Evolutionary conservation across 2,329 filamentous ascomycete genomes (phyloP).

Genomic region (Pseudocercospora fuligena): DNA sequence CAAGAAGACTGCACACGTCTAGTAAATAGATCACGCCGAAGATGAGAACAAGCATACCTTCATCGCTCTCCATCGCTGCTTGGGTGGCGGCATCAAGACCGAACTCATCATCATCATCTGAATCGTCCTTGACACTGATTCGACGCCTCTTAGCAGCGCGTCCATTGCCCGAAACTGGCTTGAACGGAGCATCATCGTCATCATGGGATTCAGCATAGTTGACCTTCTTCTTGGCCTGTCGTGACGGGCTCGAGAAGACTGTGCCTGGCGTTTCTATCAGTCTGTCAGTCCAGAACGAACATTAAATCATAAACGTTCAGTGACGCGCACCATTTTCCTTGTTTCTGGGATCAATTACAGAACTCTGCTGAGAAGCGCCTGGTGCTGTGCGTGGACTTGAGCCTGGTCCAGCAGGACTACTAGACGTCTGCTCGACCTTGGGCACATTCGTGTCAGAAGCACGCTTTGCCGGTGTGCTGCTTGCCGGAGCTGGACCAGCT

Average conservation of each 20-base stretch:
- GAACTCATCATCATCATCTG: slow-evolving; percentile 76
- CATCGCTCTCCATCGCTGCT: slow-evolving; percentile 63
- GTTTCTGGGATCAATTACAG: slow-evolving; percentile 53
- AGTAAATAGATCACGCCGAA: slow-evolving; percentile 24
- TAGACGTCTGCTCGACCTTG: slow-evolving; percentile 20
- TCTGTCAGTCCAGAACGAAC: slow-evolving; percentile 46
- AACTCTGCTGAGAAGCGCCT: slow-evolving; percentile 57
- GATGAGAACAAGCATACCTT: slow-evolving; percentile 51
- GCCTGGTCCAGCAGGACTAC: slow-evolving; percentile 20
- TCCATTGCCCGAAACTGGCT: slow-evolving; percentile 54
- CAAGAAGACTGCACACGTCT: slow-evolving; percentile 25
- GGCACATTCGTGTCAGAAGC: slow-evolving; percentile 31
- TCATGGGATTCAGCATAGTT: slow-evolving; percentile 85
- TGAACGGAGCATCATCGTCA: slow-evolving; percentile 75
- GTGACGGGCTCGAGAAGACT: slow-evolving; percentile 72
- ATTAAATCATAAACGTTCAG: neutral
- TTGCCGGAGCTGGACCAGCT: slow-evolving; percentile 44
- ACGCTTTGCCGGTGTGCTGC: slow-evolving; percentile 46
- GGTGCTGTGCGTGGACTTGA: slow-evolving; percentile 29
- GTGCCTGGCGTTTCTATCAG: slow-evolving; percentile 52
- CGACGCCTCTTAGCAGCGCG: slow-evolving; percentile 62
- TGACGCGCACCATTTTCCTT: slow-evolving; percentile 55
- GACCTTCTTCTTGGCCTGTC: slow-evolving; percentile 72
- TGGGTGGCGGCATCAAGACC: slow-evolving; percentile 62
- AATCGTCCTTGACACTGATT: slow-evolving; percentile 66